Percentiles rank a stretch among this genome's conserved stretches.
Evolutionary conservation across 2,329 filamentous ascomycete species (phyloP).

Genomic region (Mycosphaerelloides madeirae): DNA sequence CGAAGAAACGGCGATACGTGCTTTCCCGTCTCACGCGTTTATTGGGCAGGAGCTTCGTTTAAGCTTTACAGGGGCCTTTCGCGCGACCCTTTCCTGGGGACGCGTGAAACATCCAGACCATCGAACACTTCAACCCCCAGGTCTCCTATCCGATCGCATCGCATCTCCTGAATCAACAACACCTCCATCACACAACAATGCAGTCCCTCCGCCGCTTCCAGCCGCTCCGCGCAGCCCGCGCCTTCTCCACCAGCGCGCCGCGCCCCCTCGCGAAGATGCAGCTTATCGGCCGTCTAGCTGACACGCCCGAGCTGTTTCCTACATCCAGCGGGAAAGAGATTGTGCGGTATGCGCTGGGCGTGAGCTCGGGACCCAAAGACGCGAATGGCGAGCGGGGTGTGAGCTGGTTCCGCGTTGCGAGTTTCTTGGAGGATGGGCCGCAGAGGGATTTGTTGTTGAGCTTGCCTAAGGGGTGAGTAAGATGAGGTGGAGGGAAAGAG

Average conservation of each 20-base stretch:
- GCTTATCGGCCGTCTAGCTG: constrained; percentile 78
- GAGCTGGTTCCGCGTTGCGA: constrained; percentile 78
- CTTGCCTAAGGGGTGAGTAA: constrained; percentile 76
- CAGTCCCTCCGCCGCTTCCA: constrained; percentile 48
- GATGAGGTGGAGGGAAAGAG: background rate
- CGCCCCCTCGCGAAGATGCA: constrained; percentile 72
- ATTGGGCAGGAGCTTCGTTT: no score
- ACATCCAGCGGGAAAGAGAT: constrained; percentile 69
- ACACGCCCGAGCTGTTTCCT: constrained; percentile 68
- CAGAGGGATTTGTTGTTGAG: constrained; percentile 66
- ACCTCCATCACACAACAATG: constrained; percentile 28
- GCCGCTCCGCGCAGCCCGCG: constrained; percentile 52
- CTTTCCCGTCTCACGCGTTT: no score
- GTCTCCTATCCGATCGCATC: no score
- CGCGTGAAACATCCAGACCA: no score
- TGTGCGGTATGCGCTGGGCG: constrained; percentile 72
- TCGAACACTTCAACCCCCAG: no score
- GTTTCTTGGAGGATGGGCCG: constrained; percentile 64
- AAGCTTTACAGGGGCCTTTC: no score
- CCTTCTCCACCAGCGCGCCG: constrained; percentile 67
- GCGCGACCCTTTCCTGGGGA: no score
- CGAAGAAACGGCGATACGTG: no score
- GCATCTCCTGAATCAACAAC: background rate
- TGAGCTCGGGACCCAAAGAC: constrained; percentile 60
- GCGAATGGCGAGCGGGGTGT: constrained; percentile 63